These are phyloP conservation scores for Boletus sp. DNA, from an alignment of 768 basidiomycete species.

Conservation along the genomic window DNA sequence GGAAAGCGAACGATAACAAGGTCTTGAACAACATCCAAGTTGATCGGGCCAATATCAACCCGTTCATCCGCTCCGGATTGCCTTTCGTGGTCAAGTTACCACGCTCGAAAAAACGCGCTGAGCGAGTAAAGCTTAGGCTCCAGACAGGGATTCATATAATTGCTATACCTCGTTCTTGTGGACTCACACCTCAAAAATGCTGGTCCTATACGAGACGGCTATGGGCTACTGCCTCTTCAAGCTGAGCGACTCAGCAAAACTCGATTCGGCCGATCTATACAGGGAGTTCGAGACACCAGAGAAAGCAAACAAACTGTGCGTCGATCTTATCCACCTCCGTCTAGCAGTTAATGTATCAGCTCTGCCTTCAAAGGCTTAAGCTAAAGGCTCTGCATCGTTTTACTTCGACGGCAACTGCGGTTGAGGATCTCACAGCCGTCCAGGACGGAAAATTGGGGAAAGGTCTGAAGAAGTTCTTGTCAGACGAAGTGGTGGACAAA, in stretches of 20 bases:
- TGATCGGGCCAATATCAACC: not conserved
- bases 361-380: conserved; percentile 64
- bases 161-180: conserved; percentile 1
- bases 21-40: conserved; percentile 3
- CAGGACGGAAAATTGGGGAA: conserved; percentile 93
- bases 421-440: conserved; percentile 93
- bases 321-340: conserved; percentile 18
- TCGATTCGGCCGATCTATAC: conserved; percentile 82
- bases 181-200: conserved; percentile 51
- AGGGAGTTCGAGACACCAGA: conserved; percentile 94
- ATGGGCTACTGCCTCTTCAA: conserved; percentile 99
- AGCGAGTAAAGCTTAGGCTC: not conserved
- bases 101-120: conserved; percentile 32
- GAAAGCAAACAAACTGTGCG: conserved; percentile 88
- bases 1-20: conserved; percentile 1
- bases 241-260: conserved; percentile 83
- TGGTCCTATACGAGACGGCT: conserved; percentile 94
- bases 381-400: conserved; percentile 95
- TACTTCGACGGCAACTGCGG: conserved; percentile 92
- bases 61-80: not conserved
- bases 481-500: conserved; percentile 82
- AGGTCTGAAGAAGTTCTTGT: conserved; percentile 89
- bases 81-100: conserved; percentile 29
- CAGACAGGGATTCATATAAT: not conserved
- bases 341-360: conserved; percentile 8